Conservation (phyloP, 106 monocot species). For the Dactylorhiza incarnata region DNA sequence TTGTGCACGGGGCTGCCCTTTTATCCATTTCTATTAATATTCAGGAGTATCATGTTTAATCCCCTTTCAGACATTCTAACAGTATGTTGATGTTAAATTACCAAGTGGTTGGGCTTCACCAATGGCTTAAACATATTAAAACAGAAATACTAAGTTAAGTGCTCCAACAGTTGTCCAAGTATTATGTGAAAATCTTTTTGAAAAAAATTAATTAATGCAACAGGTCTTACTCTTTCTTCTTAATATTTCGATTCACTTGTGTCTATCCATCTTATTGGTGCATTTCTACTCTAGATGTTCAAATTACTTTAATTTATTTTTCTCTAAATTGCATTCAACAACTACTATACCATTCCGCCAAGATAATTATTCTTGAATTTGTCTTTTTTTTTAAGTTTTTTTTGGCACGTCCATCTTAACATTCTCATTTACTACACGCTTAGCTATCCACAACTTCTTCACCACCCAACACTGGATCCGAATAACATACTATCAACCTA, state of each 20-base stretch:
- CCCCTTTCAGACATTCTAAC: neutral
- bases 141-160: neutral
- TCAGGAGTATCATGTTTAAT: neutral
- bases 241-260: too few species aligned
- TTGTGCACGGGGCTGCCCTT: neutral
- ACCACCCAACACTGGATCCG: neutral
- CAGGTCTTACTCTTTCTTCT: too few species aligned
- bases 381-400: neutral
- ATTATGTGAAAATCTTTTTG: neutral
- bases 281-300: too few species aligned
- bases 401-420: neutral
- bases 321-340: too few species aligned
- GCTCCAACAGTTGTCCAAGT: neutral
- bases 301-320: too few species aligned
- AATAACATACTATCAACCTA: neutral
- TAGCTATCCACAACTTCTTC: neutral
- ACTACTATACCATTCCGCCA: too few species aligned
- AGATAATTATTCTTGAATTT: too few species aligned
- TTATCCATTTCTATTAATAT: neutral
- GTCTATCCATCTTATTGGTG: too few species aligned
- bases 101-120: neutral
- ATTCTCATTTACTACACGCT: neutral
- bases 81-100: neutral
- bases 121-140: neutral
- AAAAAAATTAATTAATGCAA: too few species aligned